Conservation (phyloP, 2,329 filamentous ascomycete genomes). For the Rhinocladiella similis region DNA sequence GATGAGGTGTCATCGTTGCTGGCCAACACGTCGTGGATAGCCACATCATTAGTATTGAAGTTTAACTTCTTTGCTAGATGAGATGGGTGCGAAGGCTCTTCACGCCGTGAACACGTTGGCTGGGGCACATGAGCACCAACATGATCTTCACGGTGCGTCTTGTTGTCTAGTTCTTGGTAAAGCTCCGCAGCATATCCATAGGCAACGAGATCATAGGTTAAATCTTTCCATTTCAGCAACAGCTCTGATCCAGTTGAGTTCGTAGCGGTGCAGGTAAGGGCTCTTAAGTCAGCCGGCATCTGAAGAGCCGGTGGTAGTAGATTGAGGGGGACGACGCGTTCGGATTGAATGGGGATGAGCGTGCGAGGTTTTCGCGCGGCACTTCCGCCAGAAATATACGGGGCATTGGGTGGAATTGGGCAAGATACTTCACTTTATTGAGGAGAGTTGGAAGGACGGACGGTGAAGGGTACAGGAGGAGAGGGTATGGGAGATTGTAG, state of each 20-base stretch:
- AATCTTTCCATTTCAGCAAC: not conserved
- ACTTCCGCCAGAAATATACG: not conserved
- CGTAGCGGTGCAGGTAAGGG: not conserved
- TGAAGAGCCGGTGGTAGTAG: constrained; percentile 1
- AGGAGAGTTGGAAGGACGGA: too few species aligned
- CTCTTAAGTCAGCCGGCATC: not conserved
- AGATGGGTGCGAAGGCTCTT: not conserved
- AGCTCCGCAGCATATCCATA: constrained; percentile 1
- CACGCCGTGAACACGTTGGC: not conserved
- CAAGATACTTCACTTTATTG: too few species aligned
- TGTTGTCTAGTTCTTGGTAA: not conserved
- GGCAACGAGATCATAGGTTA: not conserved
- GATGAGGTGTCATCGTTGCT: constrained; percentile 1
- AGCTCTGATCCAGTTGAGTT: not conserved
- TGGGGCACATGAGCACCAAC: not conserved
- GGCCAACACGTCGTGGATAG: not conserved
- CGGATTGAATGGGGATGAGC: constrained; percentile 1
- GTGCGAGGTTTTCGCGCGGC: not conserved
- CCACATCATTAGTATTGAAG: not conserved
- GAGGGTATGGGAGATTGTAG: too few species aligned
- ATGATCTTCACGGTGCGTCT: not conserved
- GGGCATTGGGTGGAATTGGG: too few species aligned
- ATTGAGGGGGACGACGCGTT: not conserved
- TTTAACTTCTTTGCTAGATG: not conserved
- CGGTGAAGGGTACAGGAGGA: too few species aligned